Conservation (phyloP, 2,329 filamentous ascomycete species). For the Cercospora sp. region DNA sequence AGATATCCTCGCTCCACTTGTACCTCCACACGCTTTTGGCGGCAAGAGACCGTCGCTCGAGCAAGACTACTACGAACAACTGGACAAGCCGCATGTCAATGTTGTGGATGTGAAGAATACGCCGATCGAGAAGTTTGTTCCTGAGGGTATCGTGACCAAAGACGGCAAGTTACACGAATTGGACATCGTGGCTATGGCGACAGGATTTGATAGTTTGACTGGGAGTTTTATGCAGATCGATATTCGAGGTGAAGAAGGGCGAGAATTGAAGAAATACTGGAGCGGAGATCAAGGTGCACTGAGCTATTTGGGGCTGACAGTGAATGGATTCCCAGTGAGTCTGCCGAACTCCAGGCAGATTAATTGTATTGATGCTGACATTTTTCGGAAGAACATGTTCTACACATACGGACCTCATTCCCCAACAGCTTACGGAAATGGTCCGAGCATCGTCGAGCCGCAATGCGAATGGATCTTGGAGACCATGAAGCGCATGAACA, state of each 20-base stretch:
- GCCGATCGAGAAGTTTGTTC: constrained; percentile 51
- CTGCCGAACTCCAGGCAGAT: constrained; percentile 40
- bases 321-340: constrained; percentile 38
- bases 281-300: constrained; percentile 46
- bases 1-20: constrained; percentile 50
- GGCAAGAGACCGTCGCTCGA: constrained; percentile 48
- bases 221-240: constrained; percentile 41
- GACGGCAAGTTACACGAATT: constrained; percentile 45
- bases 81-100: constrained; percentile 46
- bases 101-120: constrained; percentile 46
- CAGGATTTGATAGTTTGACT: constrained; percentile 46
- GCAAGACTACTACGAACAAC: constrained; percentile 50
- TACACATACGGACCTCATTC: constrained; percentile 48
- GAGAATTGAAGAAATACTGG: constrained; percentile 41
- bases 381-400: constrained; percentile 37
- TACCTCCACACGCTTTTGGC: constrained; percentile 48
- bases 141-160: constrained; percentile 50
- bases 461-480: constrained; percentile 49
- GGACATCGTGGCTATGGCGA: constrained; percentile 49
- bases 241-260: constrained; percentile 33
- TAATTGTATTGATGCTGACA: constrained; percentile 21
- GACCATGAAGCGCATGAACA: constrained; percentile 42
- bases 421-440: constrained; percentile 46
- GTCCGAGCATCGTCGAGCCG: constrained; percentile 41
- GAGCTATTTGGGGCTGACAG: constrained; percentile 42